Conservation (phyloP, 2,329 filamentous ascomycete genomes). For the Xylaria sp. region DNA sequence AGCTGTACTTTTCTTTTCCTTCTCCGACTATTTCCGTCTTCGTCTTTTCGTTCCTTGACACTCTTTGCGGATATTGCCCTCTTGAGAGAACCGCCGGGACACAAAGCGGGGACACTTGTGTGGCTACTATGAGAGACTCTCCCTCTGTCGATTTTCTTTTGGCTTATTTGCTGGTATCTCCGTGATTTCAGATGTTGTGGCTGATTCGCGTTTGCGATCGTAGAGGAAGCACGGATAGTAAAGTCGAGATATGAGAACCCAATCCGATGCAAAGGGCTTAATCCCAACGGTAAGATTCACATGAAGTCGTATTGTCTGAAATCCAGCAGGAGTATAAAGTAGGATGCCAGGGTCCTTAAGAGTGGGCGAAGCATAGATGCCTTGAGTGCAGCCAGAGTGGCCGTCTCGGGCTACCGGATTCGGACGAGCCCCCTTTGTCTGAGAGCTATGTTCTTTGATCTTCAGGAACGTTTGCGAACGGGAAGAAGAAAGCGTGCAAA, state of each 20-base stretch:
- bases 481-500: too few relatives aligned
- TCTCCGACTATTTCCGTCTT: not conserved
- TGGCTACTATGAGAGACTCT: not conserved
- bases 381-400: not conserved
- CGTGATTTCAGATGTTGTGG: not conserved
- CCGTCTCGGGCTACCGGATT: constrained; percentile 8
- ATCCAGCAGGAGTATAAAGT: not conserved
- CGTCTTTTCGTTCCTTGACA: not conserved
- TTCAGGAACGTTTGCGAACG: constrained; percentile 10
- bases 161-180: not conserved
- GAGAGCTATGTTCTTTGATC: constrained; percentile 7
- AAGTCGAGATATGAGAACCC: not conserved
- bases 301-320: not conserved
- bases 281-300: not conserved
- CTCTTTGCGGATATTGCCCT: not conserved
- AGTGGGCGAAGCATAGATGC: constrained; percentile 5
- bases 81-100: not conserved
- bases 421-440: constrained; percentile 9
- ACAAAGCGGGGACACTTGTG: not conserved
- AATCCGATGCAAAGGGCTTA: not conserved
- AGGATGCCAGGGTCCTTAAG: constrained; percentile 4
- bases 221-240: not conserved
- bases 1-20: not conserved
- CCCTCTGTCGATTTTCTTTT: not conserved
- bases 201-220: not conserved